A percentile compares a stretch with the other conserved stretches of the same genome.
Evolutionary conservation across 768 basidiomycete species (phyloP).

Genomic region (Tylopilus sp.): DNA sequence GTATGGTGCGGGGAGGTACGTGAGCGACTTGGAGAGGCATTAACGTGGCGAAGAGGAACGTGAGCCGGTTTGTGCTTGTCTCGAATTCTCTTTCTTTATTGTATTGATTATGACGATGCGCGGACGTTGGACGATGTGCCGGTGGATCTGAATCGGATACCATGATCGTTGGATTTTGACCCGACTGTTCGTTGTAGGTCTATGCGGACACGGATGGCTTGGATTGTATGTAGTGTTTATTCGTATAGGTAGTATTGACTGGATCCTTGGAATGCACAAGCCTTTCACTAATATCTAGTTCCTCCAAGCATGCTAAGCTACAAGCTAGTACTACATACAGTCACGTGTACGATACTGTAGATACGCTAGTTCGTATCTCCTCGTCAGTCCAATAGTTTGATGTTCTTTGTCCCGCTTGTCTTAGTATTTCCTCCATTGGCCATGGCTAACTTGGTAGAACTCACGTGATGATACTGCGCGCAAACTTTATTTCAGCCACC

Average conservation of each 20-base stretch:
- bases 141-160: background rate
- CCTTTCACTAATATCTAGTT: too few relatives aligned
- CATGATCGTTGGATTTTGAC: background rate
- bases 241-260: background rate
- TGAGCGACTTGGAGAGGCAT: slow-evolving; percentile 42
- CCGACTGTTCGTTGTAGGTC: background rate
- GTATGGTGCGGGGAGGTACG: slow-evolving; percentile 44
- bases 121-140: slow-evolving; percentile 1
- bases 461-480: slow-evolving; percentile 12
- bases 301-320: too few relatives aligned
- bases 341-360: too few relatives aligned
- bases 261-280: background rate
- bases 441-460: too few relatives aligned
- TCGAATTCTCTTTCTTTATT: slow-evolving; percentile 7
- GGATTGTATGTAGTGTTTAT: background rate
- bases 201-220: background rate
- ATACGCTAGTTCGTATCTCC: too few relatives aligned
- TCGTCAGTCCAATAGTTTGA: too few relatives aligned
- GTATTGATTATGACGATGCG: slow-evolving; percentile 4
- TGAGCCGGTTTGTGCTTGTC: background rate
- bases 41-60: background rate
- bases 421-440: too few relatives aligned
- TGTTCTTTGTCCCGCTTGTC: too few relatives aligned
- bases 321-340: too few relatives aligned
- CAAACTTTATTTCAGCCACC: slow-evolving; percentile 26